Evolutionary conservation across 2,329 filamentous ascomycete genomes (phyloP), one percentile per base, ranked within the genome.

Genomic region (Sporothrix phasma): DNA sequence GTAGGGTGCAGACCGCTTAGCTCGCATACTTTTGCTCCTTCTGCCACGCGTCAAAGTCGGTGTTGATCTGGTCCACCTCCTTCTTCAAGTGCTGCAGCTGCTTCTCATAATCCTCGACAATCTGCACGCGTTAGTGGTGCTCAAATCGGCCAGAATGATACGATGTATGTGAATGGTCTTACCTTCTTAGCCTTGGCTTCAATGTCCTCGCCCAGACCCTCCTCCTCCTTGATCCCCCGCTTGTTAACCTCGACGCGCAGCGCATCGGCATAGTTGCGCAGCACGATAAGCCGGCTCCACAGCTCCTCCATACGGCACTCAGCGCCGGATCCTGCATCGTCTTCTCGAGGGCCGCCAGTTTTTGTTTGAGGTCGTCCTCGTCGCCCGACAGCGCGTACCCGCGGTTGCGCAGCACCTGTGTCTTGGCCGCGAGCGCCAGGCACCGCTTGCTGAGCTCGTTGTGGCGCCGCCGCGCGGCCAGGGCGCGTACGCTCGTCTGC

Each of bases 291-390:
- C 53, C 90, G 80, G 68, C 89, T 91, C 90, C 90, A 94, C 51
- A 94, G 85, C 77, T 94, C 90, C 74, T 94, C 90, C 72, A 90
- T 87, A 68, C 89, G 80, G 89, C 89, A 43, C 84, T 83, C 63
- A 93, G 80, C 7, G 86, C 86, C 7, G 90, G 90, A 71, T 94
- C 90, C 68, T 86, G 85, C 31, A 91, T 84, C 60, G 80, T 79
- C 71, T 84, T 84, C 73, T 92, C 88, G 65, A 94, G 77, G 26
- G 78, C 80, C 70, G 86, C 78, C 65, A 95, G 78, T 73, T 89
- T 88, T 69, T 85, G 84, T 74, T 88, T 86, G 53, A 95, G 74
- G 68, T 89, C 87, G 70, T 95, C 90, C 74, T 95, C 90, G 67
- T 89, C 86, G 47, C 85, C 85, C 69, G 89, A 89, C 67, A 95